Evolutionary conservation across 148 eudicot genomes (phyloP).

Genomic region (Chenopodium formosanum): DNA sequence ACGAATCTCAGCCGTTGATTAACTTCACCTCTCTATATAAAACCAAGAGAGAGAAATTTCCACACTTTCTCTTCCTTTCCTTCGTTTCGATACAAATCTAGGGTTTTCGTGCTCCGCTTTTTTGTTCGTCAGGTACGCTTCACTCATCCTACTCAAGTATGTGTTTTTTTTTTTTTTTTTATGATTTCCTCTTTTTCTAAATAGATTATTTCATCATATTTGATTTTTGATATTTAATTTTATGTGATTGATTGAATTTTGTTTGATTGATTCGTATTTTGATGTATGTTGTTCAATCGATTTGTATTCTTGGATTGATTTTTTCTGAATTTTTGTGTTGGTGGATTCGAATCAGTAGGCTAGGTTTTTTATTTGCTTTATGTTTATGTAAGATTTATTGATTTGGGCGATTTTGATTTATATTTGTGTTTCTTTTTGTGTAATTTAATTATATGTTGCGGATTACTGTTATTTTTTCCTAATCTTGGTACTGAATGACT

Average conservation of each 20-base stretch:
- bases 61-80: neutral
- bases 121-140: conserved; percentile 23
- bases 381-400: neutral
- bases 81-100: conserved; percentile 22
- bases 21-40: neutral
- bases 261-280: neutral
- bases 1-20: conserved; percentile 17
- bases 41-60: neutral
- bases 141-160: neutral
- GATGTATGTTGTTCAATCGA: neutral
- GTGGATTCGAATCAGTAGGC: too few relatives aligned
- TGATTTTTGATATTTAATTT: neutral
- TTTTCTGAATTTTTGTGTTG: neutral
- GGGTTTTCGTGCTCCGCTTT: conserved; percentile 23
- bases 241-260: neutral
- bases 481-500: neutral
- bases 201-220: neutral
- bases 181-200: neutral
- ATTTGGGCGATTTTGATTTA: too few relatives aligned
- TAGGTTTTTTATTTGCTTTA: neutral
- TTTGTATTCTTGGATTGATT: too few relatives aligned
- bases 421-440: neutral
- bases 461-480: neutral
- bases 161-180: too few relatives aligned
- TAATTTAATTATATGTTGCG: neutral